Evolutionary conservation across 306 rosid species (phyloP).

Genomic region (Senna tora): DNA sequence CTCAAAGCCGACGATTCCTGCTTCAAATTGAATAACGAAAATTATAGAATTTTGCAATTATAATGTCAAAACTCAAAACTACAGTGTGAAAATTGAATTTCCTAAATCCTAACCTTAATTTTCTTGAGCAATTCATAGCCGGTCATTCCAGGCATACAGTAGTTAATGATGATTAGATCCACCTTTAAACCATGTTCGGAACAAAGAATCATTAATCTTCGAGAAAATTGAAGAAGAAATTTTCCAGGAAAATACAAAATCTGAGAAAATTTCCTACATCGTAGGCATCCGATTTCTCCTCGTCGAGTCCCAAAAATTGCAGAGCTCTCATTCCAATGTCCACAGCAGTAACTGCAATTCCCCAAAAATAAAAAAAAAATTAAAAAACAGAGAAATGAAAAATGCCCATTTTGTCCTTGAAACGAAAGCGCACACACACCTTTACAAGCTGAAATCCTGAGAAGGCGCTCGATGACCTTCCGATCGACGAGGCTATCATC

Average conservation of each 20-base stretch:
- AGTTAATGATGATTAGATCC: constrained; percentile 93
- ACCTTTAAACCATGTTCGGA: constrained; percentile 65
- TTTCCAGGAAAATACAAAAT: neutral
- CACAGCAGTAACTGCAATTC: constrained; percentile 78
- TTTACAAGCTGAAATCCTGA: constrained; percentile 74
- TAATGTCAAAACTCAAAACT: too few species aligned
- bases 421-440: constrained; percentile 64
- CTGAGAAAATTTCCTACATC: constrained; percentile 40
- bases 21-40: too few species aligned
- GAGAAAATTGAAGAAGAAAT: neutral
- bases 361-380: neutral
- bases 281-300: constrained; percentile 62
- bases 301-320: constrained; percentile 79
- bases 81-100: neutral
- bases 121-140: constrained; percentile 93
- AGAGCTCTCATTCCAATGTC: constrained; percentile 93
- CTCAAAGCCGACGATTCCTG: too few species aligned
- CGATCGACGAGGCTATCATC: constrained; percentile 95
- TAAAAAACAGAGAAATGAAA: neutral
- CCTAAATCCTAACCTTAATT: constrained; percentile 78
- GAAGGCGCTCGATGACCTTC: constrained; percentile 83
- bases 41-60: too few species aligned
- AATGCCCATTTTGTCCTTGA: neutral
- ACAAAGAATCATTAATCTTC: constrained; percentile 10
- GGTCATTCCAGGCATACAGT: constrained; percentile 99